Evolutionary conservation across 192 early-diverging fungal genomes (phyloP).

Genomic region (Oehlia diaphana): DNA sequence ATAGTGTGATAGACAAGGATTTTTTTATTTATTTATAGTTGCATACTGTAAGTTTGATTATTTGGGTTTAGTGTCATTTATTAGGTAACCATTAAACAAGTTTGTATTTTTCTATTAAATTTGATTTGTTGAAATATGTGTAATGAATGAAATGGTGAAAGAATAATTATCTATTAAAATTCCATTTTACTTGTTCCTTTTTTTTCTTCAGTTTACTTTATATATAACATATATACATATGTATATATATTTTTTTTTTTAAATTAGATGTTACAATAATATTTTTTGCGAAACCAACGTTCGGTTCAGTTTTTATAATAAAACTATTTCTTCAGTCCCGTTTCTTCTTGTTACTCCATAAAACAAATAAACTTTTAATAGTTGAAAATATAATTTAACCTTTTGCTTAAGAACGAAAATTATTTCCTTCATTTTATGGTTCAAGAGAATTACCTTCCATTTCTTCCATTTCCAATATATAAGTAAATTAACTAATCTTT

Average conservation of each 20-base stretch:
- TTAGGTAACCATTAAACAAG: too few relatives aligned
- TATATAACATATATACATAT: neutral
- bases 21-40: neutral
- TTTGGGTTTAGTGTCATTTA: neutral
- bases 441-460: neutral
- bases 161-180: too few relatives aligned
- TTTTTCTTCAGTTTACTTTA: too few relatives aligned
- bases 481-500: neutral
- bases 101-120: neutral
- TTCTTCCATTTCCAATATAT: neutral
- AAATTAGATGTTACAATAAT: neutral
- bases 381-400: neutral
- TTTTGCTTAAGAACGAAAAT: neutral
- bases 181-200: too few relatives aligned
- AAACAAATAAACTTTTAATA: neutral
- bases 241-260: neutral
- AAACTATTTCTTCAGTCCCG: neutral
- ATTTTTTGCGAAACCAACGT: neutral
- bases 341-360: neutral
- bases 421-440: neutral
- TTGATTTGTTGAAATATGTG: neutral
- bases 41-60: neutral
- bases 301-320: neutral
- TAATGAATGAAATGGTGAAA: too few relatives aligned
- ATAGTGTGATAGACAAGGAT: neutral